Percentiles rank a stretch among this genome's conserved stretches.
Conservation (phyloP, 495 filamentous ascomycete genomes). For the Staphylotrichum tortipilum region DNA sequence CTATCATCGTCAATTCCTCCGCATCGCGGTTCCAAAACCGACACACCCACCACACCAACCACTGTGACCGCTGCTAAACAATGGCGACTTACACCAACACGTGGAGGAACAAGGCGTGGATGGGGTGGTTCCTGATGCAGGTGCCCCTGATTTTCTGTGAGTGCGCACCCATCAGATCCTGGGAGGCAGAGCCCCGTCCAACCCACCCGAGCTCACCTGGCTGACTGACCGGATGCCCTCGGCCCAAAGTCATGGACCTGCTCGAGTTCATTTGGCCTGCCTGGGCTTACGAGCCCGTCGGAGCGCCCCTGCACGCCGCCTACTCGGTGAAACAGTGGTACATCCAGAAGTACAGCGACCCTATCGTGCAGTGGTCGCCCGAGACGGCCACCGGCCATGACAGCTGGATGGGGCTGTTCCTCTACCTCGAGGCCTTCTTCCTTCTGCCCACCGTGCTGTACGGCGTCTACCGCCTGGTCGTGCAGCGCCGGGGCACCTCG, state of each 20-base stretch:
- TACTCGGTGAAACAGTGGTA: constrained; percentile 50
- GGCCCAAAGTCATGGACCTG: constrained; percentile 52
- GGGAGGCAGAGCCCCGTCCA: too few species aligned
- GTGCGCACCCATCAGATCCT: too few species aligned
- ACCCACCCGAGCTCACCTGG: too few species aligned
- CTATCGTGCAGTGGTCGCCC: constrained; percentile 59
- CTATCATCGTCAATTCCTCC: not conserved
- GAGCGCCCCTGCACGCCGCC: constrained; percentile 39
- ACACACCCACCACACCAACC: not conserved
- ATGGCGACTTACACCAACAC: constrained; percentile 29
- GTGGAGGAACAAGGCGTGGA: constrained; percentile 49
- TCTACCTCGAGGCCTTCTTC: constrained; percentile 60
- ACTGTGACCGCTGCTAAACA: not conserved
- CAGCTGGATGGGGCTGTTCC: constrained; percentile 62
- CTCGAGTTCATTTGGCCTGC: constrained; percentile 53
- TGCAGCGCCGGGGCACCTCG: constrained; percentile 28
- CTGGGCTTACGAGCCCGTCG: constrained; percentile 37
- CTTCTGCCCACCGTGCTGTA: constrained; percentile 62
- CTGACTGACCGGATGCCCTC: not conserved
- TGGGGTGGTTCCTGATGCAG: constrained; percentile 61
- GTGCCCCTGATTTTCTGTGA: constrained; percentile 60
- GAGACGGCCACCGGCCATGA: constrained; percentile 23
- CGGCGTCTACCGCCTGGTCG: constrained; percentile 27
- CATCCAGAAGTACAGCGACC: constrained; percentile 62
- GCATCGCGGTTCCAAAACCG: not conserved